A percentile compares a stretch with the other conserved stretches of the same genome.
phyloP scores from a whole-genome alignment of 2,329 filamentous ascomycete species.

The Aureobasidium musti region DNA sequence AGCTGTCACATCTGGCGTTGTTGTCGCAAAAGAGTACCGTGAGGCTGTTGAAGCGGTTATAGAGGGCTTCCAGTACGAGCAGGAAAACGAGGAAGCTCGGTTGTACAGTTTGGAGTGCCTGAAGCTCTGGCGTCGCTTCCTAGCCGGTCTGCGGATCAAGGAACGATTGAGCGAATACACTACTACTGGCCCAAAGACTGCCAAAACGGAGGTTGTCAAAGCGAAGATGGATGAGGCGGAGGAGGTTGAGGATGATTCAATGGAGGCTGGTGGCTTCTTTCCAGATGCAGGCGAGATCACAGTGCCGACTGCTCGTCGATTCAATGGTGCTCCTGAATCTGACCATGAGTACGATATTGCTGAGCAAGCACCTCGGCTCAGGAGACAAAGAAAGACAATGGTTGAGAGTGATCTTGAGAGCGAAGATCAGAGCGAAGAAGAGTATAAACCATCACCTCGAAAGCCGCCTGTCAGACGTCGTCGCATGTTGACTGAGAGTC shows the following conservation, averaged over 20 bases:
- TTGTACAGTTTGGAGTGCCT: slow-evolving; percentile 54
- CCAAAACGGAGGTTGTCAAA: slow-evolving; percentile 29
- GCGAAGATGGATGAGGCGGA: slow-evolving; percentile 33
- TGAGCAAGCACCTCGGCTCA: slow-evolving; percentile 26
- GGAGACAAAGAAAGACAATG: slow-evolving; percentile 12
- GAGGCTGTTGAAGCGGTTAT: slow-evolving; percentile 74
- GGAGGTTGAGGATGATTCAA: slow-evolving; percentile 31
- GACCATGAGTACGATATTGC: slow-evolving; percentile 29
- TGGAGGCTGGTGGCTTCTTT: slow-evolving; percentile 44
- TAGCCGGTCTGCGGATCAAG: slow-evolving; percentile 66
- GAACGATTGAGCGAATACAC: slow-evolving; percentile 58
- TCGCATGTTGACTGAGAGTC: slow-evolving; percentile 16
- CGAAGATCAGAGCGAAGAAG: slow-evolving; percentile 25
- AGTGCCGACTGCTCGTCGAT: slow-evolving; percentile 34
- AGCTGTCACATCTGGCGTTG: slow-evolving; percentile 74
- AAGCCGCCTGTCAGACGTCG: slow-evolving; percentile 14
- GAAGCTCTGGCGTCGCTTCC: slow-evolving; percentile 60
- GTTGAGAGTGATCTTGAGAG: slow-evolving; percentile 27
- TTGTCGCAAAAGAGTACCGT: slow-evolving; percentile 70
- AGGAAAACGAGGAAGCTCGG: slow-evolving; percentile 63
- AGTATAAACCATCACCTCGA: slow-evolving; percentile 16
- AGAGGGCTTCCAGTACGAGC: slow-evolving; percentile 65
- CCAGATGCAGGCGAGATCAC: slow-evolving; percentile 54
- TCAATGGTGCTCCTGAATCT: slow-evolving; percentile 3
- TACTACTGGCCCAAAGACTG: slow-evolving; percentile 3